These are phyloP conservation scores for Phylloporus sp. DNA, from an alignment of 768 basidiomycete genomes.

Conservation along the genomic window DNA sequence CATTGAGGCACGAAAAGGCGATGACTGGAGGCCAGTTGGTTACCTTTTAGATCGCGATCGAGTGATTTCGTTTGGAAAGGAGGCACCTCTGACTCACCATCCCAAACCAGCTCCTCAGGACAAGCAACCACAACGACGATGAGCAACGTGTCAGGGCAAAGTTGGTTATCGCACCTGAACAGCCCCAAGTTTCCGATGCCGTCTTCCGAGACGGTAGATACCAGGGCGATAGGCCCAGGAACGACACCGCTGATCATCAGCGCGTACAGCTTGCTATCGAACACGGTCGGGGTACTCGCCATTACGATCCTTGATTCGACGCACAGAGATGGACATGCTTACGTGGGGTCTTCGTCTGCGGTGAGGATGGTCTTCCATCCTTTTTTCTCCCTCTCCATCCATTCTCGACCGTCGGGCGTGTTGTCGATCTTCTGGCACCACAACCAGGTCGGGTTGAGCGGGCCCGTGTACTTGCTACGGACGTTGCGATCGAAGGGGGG, in stretches of 20 bases:
- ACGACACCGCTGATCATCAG: constrained; percentile 37
- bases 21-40: no score
- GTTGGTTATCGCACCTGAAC: constrained; percentile 32
- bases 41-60: no score
- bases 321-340: not conserved
- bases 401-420: constrained; percentile 29
- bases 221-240: constrained; percentile 43
- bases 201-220: constrained; percentile 33
- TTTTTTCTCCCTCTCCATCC: no score
- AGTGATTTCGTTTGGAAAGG: no score
- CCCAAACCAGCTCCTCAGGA: no score
- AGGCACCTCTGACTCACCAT: no score
- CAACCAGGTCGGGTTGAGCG: constrained; percentile 31
- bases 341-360: constrained; percentile 26
- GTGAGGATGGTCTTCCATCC: no score
- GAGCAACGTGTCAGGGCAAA: no score
- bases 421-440: constrained; percentile 27
- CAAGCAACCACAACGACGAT: not conserved
- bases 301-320: not conserved
- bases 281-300: no score
- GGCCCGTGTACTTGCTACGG: constrained; percentile 22
- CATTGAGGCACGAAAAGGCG: no score
- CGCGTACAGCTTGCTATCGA: constrained; percentile 27
- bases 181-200: constrained; percentile 40
- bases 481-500: constrained; percentile 20